Evolutionary conservation across 2,329 filamentous ascomycete species (phyloP).

Genomic region (Pseudopyricularia javanii): DNA sequence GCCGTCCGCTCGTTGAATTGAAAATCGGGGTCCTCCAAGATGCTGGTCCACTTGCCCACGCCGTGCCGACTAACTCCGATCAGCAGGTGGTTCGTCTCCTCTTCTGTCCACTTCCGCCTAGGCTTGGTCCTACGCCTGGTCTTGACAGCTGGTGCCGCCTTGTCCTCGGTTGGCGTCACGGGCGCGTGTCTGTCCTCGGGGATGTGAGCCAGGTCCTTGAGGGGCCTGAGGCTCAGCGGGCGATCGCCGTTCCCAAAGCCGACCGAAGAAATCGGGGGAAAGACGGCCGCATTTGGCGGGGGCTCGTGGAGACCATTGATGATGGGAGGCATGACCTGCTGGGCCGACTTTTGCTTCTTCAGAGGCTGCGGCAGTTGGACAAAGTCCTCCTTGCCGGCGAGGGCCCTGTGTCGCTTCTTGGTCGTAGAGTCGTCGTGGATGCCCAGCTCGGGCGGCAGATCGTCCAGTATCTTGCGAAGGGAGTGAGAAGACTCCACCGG

Average conservation of each 20-base stretch:
- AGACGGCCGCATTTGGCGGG: constrained; percentile 47
- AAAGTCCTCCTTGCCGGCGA: constrained; percentile 45
- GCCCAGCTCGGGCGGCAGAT: constrained; percentile 21
- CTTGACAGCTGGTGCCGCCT: constrained; percentile 17
- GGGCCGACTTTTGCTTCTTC: constrained; percentile 50
- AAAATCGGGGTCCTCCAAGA: constrained; percentile 48
- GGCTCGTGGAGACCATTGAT: constrained; percentile 53
- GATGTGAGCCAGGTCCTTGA: constrained; percentile 24
- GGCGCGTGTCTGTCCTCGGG: constrained; percentile 1
- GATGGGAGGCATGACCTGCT: constrained; percentile 49
- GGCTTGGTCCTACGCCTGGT: constrained; percentile 42
- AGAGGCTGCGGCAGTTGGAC: constrained; percentile 51
- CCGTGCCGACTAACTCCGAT: constrained; percentile 50
- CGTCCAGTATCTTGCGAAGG: constrained; percentile 32
- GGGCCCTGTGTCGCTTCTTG: constrained; percentile 41
- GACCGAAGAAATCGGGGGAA: constrained; percentile 48
- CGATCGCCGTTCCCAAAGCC: constrained; percentile 39
- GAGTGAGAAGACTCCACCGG: constrained; percentile 26
- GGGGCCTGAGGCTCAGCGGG: constrained; percentile 23
- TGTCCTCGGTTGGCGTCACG: constrained; percentile 18
- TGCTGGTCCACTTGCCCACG: constrained; percentile 53
- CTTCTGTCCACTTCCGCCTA: constrained; percentile 51
- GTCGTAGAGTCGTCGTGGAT: constrained; percentile 28
- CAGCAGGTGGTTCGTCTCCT: constrained; percentile 50
- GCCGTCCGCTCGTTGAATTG: constrained; percentile 48